Conservation (phyloP, 495 filamentous ascomycete genomes). For the Evernia prunastri region DNA sequence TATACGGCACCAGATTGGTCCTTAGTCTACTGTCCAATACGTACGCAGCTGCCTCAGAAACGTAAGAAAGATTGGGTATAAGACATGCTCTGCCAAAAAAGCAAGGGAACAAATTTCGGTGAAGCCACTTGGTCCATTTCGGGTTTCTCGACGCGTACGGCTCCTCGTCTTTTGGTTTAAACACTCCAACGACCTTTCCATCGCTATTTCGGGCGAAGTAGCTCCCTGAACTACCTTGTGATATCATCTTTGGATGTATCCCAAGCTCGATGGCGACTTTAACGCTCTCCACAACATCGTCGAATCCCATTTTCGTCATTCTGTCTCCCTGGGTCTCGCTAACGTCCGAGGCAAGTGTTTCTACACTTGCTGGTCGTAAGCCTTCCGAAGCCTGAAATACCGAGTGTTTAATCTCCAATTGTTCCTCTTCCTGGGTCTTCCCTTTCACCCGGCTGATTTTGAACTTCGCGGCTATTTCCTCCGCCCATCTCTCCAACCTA, state of each 20-base stretch:
- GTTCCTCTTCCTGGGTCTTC: slow-evolving; percentile 70
- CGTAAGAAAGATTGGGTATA: slow-evolving; percentile 98
- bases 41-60: slow-evolving; percentile 96
- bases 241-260: slow-evolving; percentile 89
- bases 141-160: slow-evolving; percentile 89
- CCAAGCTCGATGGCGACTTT: slow-evolving; percentile 82
- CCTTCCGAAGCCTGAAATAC: slow-evolving; percentile 92
- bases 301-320: slow-evolving; percentile 74
- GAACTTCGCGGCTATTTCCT: slow-evolving; percentile 96
- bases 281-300: slow-evolving; percentile 85
- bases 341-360: slow-evolving; percentile 55
- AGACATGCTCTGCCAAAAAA: slow-evolving; percentile 93
- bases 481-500: slow-evolving; percentile 90
- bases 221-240: slow-evolving; percentile 92
- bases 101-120: slow-evolving; percentile 90
- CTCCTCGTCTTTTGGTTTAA: slow-evolving; percentile 99
- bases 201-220: slow-evolving; percentile 92
- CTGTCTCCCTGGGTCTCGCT: slow-evolving; percentile 47
- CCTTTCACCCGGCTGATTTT: slow-evolving; percentile 77
- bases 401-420: slow-evolving; percentile 91
- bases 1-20: slow-evolving; percentile 92
- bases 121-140: slow-evolving; percentile 96
- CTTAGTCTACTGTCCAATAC: slow-evolving; percentile 84
- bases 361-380: slow-evolving; percentile 67
- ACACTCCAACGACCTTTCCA: slow-evolving; percentile 92